Percentiles rank a stretch among this genome's conserved stretches.
These are phyloP conservation scores for Fraxinus platypoda DNA, from an alignment of 305 asterid species.

Conservation along the genomic window DNA sequence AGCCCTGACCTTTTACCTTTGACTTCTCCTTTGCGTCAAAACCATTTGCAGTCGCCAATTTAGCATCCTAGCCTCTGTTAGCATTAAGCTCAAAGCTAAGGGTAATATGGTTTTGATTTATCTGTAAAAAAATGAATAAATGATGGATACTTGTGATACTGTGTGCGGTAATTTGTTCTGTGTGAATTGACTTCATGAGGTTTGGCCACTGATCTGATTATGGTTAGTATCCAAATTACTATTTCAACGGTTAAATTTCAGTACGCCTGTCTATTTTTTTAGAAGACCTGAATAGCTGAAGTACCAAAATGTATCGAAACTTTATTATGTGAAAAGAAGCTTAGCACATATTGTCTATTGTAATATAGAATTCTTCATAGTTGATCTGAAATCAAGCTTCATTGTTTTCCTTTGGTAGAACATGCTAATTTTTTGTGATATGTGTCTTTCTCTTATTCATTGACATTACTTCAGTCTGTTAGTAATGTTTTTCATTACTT, in stretches of 20 bases:
- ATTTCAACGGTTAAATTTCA: neutral
- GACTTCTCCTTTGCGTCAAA: no score
- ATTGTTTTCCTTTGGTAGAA: neutral
- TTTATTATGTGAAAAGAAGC: neutral
- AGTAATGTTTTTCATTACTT: neutral
- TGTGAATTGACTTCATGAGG: neutral
- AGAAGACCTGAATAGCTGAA: neutral
- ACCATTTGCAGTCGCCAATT: no score
- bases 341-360: neutral
- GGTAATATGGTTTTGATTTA: no score
- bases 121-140: no score
- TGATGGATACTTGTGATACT: neutral
- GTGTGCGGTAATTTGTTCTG: neutral
- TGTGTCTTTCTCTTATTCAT: no score
- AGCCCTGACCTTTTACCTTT: no score
- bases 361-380: neutral
- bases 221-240: neutral
- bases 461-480: conserved; percentile 12
- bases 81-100: no score
- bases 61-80: no score
- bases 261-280: neutral
- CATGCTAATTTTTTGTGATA: neutral
- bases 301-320: neutral
- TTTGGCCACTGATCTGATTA: neutral
- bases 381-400: neutral